Evolutionary conservation across 345 rosid genomes (phyloP).

Genomic region (Acer negundo): DNA sequence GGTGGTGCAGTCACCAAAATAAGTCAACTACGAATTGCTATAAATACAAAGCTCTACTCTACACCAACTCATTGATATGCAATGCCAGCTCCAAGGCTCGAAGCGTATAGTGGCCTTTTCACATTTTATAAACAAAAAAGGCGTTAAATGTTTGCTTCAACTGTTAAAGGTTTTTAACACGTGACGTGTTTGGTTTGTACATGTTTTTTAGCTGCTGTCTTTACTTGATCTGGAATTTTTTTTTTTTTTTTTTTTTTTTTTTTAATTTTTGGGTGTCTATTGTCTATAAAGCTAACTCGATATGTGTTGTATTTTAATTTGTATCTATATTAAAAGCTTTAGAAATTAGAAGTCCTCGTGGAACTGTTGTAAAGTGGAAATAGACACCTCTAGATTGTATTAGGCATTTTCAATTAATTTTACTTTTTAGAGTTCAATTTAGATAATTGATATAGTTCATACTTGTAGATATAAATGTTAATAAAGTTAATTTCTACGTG

Average conservation of each 20-base stretch:
- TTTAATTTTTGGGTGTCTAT: background rate
- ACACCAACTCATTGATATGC: background rate
- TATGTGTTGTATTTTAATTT: background rate
- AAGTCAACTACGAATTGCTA: background rate
- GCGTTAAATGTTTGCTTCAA: too few relatives aligned
- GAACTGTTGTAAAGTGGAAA: too few relatives aligned
- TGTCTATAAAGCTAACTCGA: background rate
- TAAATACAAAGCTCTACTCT: background rate
- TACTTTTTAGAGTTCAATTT: too few relatives aligned
- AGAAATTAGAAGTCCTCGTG: too few relatives aligned
- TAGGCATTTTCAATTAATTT: too few relatives aligned
- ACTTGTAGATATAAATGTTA: too few relatives aligned
- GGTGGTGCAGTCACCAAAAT: background rate
- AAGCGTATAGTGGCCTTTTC: too few relatives aligned
- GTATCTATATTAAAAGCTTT: background rate
- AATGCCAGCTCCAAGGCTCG: too few relatives aligned
- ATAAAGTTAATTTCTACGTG: too few relatives aligned
- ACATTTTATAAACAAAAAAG: too few relatives aligned
- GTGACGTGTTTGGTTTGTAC: background rate
- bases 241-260: background rate
- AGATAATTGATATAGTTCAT: background rate
- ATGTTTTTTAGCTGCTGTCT: background rate
- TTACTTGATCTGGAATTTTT: background rate
- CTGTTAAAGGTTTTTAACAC: background rate
- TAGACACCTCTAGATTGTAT: background rate